Evolutionary conservation across 2,329 filamentous ascomycete genomes (phyloP).

Genomic region (Teratosphaeria nubilosa): DNA sequence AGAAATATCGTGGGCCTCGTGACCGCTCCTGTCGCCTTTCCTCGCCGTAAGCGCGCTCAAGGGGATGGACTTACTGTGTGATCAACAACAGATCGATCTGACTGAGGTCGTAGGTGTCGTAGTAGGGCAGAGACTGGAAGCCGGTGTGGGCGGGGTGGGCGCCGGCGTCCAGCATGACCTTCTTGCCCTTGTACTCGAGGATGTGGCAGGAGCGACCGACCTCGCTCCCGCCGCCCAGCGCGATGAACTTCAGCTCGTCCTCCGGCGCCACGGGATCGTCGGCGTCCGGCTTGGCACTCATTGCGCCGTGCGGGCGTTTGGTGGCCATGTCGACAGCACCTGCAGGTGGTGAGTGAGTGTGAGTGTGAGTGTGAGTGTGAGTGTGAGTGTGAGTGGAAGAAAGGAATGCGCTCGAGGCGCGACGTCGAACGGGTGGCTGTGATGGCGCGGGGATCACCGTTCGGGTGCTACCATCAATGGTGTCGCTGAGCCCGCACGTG

Average conservation of each 20-base stretch:
- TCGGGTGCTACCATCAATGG: neutral
- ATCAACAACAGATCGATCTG: conserved; percentile 95
- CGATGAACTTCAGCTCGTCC: conserved; percentile 90
- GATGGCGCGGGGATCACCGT: neutral
- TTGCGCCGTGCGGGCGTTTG: conserved; percentile 59
- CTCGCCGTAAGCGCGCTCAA: neutral
- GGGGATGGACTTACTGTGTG: conserved; percentile 77
- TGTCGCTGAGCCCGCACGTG: neutral
- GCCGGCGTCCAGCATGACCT: conserved; percentile 96
- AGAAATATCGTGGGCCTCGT: neutral
- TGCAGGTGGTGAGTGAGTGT: neutral
- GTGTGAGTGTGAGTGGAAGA: too few species aligned
- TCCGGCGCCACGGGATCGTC: conserved; percentile 87
- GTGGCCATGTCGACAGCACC: conserved; percentile 64
- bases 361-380: too few species aligned
- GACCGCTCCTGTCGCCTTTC: conserved; percentile 4
- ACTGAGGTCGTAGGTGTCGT: conserved; percentile 96
- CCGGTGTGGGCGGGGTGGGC: conserved; percentile 96
- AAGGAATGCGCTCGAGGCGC: neutral
- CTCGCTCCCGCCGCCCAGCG: conserved; percentile 90
- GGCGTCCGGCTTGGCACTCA: conserved; percentile 54
- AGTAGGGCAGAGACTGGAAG: conserved; percentile 86
- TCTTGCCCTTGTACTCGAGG: conserved; percentile 98
- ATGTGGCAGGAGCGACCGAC: conserved; percentile 96
- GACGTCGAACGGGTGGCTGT: neutral